Conservation (phyloP, 257 asterid genomes). For the Catharanthus roseus region DNA sequence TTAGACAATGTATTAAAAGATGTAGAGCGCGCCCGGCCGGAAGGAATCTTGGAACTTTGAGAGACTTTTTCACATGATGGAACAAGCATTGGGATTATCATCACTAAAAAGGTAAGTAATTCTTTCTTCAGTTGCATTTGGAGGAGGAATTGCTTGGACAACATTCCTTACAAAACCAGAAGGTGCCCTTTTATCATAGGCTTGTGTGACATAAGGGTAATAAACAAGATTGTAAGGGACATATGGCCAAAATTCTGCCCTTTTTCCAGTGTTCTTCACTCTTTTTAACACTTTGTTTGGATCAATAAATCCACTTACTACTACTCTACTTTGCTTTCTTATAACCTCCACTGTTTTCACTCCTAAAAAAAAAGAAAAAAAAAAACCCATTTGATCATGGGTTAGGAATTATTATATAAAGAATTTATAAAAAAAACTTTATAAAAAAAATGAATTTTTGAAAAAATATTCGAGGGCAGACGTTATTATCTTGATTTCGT, state of each 20-base stretch:
- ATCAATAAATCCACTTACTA: constrained; percentile 65
- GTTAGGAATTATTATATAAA: no score
- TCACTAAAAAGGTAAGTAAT: constrained; percentile 65
- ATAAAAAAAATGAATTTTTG: no score
- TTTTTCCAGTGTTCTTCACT: constrained; percentile 69
- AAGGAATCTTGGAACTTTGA: no score
- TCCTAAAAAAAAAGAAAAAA: constrained; percentile 46
- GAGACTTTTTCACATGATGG: constrained; percentile 75
- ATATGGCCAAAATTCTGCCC: constrained; percentile 91
- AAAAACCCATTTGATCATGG: no score
- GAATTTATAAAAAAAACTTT: no score
- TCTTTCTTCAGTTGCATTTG: constrained; percentile 51
- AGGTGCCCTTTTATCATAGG: constrained; percentile 76
- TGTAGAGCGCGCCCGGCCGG: no score
- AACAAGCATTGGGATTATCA: constrained; percentile 83
- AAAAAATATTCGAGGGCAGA: no score
- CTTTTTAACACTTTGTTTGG: constrained; percentile 57
- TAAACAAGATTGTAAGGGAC: constrained; percentile 63
- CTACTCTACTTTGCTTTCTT: constrained; percentile 61
- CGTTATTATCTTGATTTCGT: no score
- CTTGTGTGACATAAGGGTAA: constrained; percentile 60
- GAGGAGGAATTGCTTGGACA: constrained; percentile 36
- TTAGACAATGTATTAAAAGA: no score
- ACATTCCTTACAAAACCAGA: constrained; percentile 63
- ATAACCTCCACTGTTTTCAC: constrained; percentile 62